Base-by-base conservation (phyloP, 1,284 basidiomycete genomes). In the Tetrapyrgos nigripes region DNA sequence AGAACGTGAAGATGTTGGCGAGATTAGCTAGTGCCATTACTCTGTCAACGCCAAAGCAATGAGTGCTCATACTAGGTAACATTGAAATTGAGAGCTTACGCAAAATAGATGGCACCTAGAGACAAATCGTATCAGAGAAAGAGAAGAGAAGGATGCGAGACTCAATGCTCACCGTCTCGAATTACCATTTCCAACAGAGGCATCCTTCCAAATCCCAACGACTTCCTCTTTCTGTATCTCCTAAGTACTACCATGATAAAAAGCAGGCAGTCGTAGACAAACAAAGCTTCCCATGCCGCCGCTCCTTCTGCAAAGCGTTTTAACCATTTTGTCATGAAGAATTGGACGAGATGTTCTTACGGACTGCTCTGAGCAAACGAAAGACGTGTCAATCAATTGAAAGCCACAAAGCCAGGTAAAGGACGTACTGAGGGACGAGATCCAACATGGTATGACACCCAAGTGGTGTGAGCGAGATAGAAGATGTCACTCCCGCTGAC, bases 21-120 rank as follows among this genome's bases (percentile, higher is more conserved):
- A 66, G 53, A 40, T 66, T 66, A 2, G 60, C 61, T 2, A 64
- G 51, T 13, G 64, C 63, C 53, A 62, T 61, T 14, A 61, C 58
- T 13, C 64, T 66, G 43, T 40, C 17, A 40, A 17, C 14, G 19
- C 5, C 37, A 49, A 21, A 26, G 9, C 27, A 2, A 37, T n/a
- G 23, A n/a, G 3, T 14, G 21, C 35, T 17, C 3, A 50, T 56
- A 21, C 19, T 4, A 8, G 14, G 13, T 11, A 43, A 27, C 37
- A 40, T n/a, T 8, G 31, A 33, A 8, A 8, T 8, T 14, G 8
- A 33, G 31, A 33, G 14, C 57, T 50, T 24, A 59, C 57, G 57
- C 57, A 45, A 55, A 59, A 33, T 59, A 59, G 10, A 59, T 37
- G 23, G 57, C 57, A 24, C 57, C 57, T 59, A n/a, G n/a, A 35